Conservation (phyloP, 805 yeast species). For the Wickerhamiella kurtzmanii region DNA sequence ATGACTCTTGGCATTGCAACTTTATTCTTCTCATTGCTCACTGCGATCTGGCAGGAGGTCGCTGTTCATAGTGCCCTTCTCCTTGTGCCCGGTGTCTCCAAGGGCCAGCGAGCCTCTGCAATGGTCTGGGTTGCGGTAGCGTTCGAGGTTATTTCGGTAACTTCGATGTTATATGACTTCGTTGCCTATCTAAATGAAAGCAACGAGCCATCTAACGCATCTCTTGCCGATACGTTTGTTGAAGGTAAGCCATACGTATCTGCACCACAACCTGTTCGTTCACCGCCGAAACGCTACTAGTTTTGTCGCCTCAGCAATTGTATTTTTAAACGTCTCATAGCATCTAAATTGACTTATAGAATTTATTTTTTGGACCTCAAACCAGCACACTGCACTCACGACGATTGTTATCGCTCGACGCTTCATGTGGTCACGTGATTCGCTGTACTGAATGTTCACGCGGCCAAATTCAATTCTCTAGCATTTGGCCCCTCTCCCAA, state of each 20-base stretch:
- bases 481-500: too few relatives aligned
- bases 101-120: constrained; percentile 15
- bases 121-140: constrained; percentile 13
- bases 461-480: too few relatives aligned
- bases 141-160: constrained; percentile 5
- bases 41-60: constrained; percentile 18
- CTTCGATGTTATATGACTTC: background rate
- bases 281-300: background rate
- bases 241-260: constrained; percentile 1
- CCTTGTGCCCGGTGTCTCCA: constrained; percentile 6
- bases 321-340: background rate
- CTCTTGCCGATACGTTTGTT: background rate
- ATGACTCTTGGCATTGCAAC: background rate
- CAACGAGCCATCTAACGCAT: background rate
- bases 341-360: background rate
- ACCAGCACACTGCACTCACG: too few relatives aligned
- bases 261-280: background rate
- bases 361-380: background rate
- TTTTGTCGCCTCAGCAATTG: background rate
- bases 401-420: too few relatives aligned
- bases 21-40: constrained; percentile 5
- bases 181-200: background rate
- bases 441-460: too few relatives aligned
- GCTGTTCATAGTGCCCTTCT: constrained; percentile 15
- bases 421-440: too few relatives aligned